Conservation (phyloP, 2,329 filamentous ascomycete species). For the Penicillium expansum region DNA sequence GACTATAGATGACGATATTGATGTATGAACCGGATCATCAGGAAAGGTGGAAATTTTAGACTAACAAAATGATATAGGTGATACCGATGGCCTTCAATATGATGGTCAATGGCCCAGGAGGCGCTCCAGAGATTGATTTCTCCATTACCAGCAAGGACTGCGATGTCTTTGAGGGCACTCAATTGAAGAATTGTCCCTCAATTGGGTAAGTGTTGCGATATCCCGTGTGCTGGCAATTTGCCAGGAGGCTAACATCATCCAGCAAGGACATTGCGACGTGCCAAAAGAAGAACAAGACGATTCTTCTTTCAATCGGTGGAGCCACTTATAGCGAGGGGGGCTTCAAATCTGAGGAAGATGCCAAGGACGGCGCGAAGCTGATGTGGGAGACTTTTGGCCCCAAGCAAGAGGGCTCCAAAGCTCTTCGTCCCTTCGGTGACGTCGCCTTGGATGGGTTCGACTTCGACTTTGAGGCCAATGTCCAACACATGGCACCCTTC, state of each 20-base stretch:
- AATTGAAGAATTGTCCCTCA: slow-evolving; percentile 60
- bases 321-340: slow-evolving; percentile 68
- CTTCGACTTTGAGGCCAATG: slow-evolving; percentile 66
- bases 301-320: slow-evolving; percentile 69
- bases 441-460: slow-evolving; percentile 72
- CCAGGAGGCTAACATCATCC: slow-evolving; percentile 16
- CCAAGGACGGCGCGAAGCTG: slow-evolving; percentile 56
- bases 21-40: slow-evolving; percentile 8
- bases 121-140: slow-evolving; percentile 59
- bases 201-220: slow-evolving; percentile 53
- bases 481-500: slow-evolving; percentile 61
- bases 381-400: slow-evolving; percentile 73
- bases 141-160: slow-evolving; percentile 63
- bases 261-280: slow-evolving; percentile 55
- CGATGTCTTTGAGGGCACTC: slow-evolving; percentile 56
- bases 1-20: slow-evolving; percentile 23
- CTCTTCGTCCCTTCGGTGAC: slow-evolving; percentile 64
- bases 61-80: slow-evolving; percentile 43
- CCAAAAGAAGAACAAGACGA: slow-evolving; percentile 66
- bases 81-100: slow-evolving; percentile 65
- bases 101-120: slow-evolving; percentile 52
- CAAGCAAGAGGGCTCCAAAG: slow-evolving; percentile 37
- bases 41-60: background rate
- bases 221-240: background rate
- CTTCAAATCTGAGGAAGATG: slow-evolving; percentile 55